Percentiles rank a stretch among this genome's conserved stretches.
These are phyloP conservation scores for Hondaea fermentalgiana DNA, from an alignment of 108 stramenopile species.

Conservation along the genomic window DNA sequence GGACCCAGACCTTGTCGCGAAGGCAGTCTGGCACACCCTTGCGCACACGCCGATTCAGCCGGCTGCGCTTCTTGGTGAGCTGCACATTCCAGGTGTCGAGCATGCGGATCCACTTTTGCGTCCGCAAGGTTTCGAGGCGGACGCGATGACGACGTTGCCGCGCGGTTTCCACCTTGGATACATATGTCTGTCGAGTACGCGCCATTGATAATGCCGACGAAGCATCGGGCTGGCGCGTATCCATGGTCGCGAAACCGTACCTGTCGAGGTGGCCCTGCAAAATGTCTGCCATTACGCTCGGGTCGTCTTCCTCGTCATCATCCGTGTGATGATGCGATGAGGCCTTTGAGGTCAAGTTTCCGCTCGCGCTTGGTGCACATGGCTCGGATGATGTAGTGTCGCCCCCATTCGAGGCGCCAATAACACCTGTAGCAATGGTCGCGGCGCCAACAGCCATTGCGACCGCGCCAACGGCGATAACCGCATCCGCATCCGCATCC, in stretches of 20 bases:
- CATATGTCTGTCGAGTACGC: background rate
- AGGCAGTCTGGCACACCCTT: conserved; percentile 22
- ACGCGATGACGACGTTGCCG: background rate
- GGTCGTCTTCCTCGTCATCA: background rate
- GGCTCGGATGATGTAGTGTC: background rate
- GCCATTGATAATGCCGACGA: background rate
- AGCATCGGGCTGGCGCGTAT: background rate
- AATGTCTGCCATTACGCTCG: background rate
- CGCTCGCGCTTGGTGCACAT: background rate
- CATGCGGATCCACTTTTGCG: conserved; percentile 16
- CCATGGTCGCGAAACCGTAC: background rate
- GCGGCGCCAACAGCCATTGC: background rate
- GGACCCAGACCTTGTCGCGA: background rate
- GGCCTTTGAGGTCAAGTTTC: background rate
- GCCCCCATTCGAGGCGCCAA: background rate
- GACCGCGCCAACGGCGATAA: background rate
- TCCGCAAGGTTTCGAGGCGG: background rate
- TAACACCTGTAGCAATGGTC: background rate
- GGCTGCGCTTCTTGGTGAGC: background rate
- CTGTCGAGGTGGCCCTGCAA: background rate
- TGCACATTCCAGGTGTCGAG: conserved; percentile 2
- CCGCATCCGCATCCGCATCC: background rate
- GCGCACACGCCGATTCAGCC: background rate
- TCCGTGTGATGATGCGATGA: background rate
- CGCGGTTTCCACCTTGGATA: background rate